Evolutionary conservation across 441 rosid species (phyloP).

Genomic region (Pelargonium citronellum): DNA sequence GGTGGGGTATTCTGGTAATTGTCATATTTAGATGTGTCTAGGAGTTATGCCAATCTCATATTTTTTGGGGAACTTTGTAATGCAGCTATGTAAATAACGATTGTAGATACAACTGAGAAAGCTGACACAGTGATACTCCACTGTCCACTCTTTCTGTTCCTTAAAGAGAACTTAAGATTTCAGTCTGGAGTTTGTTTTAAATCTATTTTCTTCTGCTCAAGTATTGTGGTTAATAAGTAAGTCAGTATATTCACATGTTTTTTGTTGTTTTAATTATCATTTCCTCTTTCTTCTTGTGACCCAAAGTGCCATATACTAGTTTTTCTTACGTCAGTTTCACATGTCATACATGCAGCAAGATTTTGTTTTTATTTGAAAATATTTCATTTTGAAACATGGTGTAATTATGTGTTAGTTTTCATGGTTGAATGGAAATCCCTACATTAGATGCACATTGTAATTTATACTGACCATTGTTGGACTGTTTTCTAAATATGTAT

Average conservation of each 20-base stretch:
- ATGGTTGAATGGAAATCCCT: neutral
- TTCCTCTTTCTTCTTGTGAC: neutral
- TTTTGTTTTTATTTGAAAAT: no score
- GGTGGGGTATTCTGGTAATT: no score
- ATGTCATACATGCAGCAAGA: no score
- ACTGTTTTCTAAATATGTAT: neutral
- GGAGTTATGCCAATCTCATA: no score
- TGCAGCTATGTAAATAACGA: no score
- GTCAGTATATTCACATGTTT: neutral
- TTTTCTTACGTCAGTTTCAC: neutral
- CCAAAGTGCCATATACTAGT: neutral
- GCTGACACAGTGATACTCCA: neutral
- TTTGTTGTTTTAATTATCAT: neutral
- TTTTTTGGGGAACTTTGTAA: no score
- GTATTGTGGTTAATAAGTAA: neutral
- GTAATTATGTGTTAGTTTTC: neutral
- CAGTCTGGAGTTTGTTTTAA: neutral
- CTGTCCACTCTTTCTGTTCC: no score
- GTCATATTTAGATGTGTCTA: no score
- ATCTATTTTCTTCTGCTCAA: neutral
- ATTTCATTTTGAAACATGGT: no score
- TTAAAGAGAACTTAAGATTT: neutral
- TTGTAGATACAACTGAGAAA: no score
- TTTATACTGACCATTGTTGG: neutral
- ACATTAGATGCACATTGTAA: neutral